phyloP scores from a whole-genome alignment of 2,329 filamentous ascomycete genomes.

The Pseudogymnoascus sp. region DNA sequence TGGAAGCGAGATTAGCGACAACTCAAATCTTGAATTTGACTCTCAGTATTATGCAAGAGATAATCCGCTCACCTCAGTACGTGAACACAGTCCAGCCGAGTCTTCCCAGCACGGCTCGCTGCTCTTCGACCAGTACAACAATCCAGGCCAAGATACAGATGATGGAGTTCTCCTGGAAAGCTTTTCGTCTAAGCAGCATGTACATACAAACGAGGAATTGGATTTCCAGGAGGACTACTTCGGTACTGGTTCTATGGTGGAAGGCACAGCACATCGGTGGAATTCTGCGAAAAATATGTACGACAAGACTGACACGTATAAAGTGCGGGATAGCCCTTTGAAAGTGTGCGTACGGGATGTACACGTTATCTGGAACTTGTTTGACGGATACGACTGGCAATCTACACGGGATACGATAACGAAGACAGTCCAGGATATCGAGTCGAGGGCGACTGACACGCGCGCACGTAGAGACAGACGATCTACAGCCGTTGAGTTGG shows the following conservation, averaged over 20 bases:
- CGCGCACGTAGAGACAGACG: slow-evolving; percentile 47
- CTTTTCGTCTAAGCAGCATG: slow-evolving; percentile 32
- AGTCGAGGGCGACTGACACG: slow-evolving; percentile 72
- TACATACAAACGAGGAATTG: slow-evolving; percentile 55
- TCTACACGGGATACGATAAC: slow-evolving; percentile 78
- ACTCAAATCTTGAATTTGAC: slow-evolving; percentile 35
- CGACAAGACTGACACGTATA: slow-evolving; percentile 53
- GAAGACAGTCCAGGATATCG: slow-evolving; percentile 81
- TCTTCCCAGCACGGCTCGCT: slow-evolving; percentile 15
- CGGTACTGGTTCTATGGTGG: slow-evolving; percentile 50
- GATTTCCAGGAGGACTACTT: slow-evolving; percentile 76
- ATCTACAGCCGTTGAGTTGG: slow-evolving; percentile 47
- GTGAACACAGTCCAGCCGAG: slow-evolving; percentile 45
- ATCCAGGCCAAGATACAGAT: slow-evolving; percentile 33
- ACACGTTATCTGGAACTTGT: slow-evolving; percentile 94
- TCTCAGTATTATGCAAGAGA: slow-evolving; percentile 43
- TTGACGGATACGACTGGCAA: slow-evolving; percentile 96
- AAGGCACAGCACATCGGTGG: slow-evolving; percentile 70
- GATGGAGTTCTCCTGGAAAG: slow-evolving; percentile 42
- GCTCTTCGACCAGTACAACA: slow-evolving; percentile 21
- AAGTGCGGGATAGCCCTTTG: slow-evolving; percentile 62
- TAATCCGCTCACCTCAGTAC: slow-evolving; percentile 21
- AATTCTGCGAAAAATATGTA: slow-evolving; percentile 71
- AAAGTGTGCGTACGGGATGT: slow-evolving; percentile 75
- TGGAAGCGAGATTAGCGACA: slow-evolving; percentile 37